Percentiles rank a stretch among this genome's conserved stretches.
These are phyloP conservation scores for Sarcocystis neurona DNA, from an alignment of 169 alveolate genomes.

Conservation along the genomic window DNA sequence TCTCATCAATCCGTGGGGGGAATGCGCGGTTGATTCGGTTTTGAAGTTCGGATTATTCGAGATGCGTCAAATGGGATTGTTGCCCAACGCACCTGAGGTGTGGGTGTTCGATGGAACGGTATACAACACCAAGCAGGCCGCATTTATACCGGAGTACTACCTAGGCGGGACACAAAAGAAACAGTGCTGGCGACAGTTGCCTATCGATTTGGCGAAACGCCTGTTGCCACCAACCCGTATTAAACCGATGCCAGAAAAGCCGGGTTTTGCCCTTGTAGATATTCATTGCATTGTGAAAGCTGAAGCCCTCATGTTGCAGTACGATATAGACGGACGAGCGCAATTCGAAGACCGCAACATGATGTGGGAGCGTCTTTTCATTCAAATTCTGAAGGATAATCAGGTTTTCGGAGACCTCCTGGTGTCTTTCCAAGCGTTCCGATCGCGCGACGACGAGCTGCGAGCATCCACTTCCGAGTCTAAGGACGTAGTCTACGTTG, in stretches of 20 bases:
- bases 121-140: slow-evolving; percentile 72
- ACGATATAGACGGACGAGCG: slow-evolving; percentile 72
- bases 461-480: slow-evolving; percentile 73
- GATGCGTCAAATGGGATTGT: slow-evolving; percentile 65
- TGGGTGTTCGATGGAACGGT: slow-evolving; percentile 74
- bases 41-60: slow-evolving; percentile 69
- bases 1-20: slow-evolving; percentile 71
- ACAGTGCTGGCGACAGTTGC: slow-evolving; percentile 72
- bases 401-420: slow-evolving; percentile 69
- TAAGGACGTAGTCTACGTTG: slow-evolving; percentile 73
- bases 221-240: slow-evolving; percentile 65
- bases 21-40: slow-evolving; percentile 70
- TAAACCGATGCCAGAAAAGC: slow-evolving; percentile 56
- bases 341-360: slow-evolving; percentile 68
- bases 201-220: slow-evolving; percentile 66
- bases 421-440: slow-evolving; percentile 73
- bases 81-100: slow-evolving; percentile 71
- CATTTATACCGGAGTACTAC: slow-evolving; percentile 74
- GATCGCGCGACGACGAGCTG: slow-evolving; percentile 75
- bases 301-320: slow-evolving; percentile 70
- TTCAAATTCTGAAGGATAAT: slow-evolving; percentile 72
- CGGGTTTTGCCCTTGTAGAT: slow-evolving; percentile 69
- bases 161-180: slow-evolving; percentile 69
- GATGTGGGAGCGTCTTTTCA: slow-evolving; percentile 74
- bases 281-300: slow-evolving; percentile 72